A percentile compares a stretch with the other conserved stretches of the same genome.
These are phyloP conservation scores for Dactylellina sp. DNA, from an alignment of 2,329 filamentous ascomycete genomes.

Conservation along the genomic window DNA sequence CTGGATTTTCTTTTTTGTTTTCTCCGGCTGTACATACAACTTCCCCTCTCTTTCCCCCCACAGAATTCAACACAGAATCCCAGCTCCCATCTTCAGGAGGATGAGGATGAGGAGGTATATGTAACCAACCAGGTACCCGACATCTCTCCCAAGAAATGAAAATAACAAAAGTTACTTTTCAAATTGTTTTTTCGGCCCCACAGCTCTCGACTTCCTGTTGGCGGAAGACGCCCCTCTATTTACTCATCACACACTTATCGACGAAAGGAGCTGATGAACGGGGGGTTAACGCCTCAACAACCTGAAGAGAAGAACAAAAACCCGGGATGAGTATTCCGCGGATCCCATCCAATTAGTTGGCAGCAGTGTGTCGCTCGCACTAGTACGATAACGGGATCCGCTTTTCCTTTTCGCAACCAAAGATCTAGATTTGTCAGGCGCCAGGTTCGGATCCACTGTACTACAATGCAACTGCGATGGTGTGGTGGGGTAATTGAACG, in stretches of 20 bases:
- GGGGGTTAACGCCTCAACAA: too few species aligned
- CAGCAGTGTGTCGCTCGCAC: not conserved
- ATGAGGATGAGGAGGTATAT: too few species aligned
- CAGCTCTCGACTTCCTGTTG: not conserved
- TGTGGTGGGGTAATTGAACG: too few species aligned
- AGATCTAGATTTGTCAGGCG: slow-evolving; percentile 1
- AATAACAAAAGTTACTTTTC: too few species aligned
- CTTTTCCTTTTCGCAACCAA: slow-evolving; percentile 6
- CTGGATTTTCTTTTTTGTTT: too few species aligned
- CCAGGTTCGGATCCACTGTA: slow-evolving; percentile 1
- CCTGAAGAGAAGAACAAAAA: too few species aligned
- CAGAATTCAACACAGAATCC: not conserved
- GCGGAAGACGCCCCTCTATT: not conserved
- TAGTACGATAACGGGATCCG: slow-evolving; percentile 13
- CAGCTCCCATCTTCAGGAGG: too few species aligned
- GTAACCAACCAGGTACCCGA: too few species aligned
- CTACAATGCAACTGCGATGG: not conserved
- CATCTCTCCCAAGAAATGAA: too few species aligned
- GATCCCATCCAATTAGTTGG: slow-evolving; percentile 35
- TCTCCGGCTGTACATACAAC: too few species aligned
- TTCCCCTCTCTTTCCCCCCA: not conserved
- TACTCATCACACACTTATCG: not conserved
- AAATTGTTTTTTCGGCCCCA: slow-evolving; percentile 2
- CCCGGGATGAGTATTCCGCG: slow-evolving; percentile 16
- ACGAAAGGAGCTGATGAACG: not conserved